Evolutionary conservation across 805 yeast species (phyloP), one percentile per base, ranked within the genome.

Genomic region (Soucietia sequanensis): DNA sequence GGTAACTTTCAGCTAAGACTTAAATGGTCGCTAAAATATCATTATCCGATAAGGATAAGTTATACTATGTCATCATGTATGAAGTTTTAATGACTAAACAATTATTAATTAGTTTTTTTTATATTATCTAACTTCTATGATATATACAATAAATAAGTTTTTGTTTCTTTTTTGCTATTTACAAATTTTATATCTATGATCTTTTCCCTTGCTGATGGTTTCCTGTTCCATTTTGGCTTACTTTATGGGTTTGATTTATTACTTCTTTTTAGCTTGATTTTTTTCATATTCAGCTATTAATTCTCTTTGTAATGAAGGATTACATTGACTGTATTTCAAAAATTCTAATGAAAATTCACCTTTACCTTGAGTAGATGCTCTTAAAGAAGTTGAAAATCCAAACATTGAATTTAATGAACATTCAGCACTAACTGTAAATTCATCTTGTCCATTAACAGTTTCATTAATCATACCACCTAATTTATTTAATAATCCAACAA

Each of bases 291-390:
- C 95, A 35, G 84, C 95, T 47, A 93, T 82, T 66, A 93, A 75
- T 67, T 91, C 85, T 56, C 74, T 84, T 68, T 93, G 99, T 47
- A 91, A 72, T 47, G 88, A 96, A 23, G 91, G 87, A 31, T 95
- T 76, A 34, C 95, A 84, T 47, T 95, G 96, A 33, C 91, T 79
- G 61, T 91, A 93, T 54, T 88, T 85, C 58, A 85, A 82, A 70
- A 93, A 93, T 62, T 93, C 99, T 62, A 93, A 75, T 2, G 96
- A 78, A 63, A 93, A 93, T 68, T 95, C 98, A 54, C 99, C 99
- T 62, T 93, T 93, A 67, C 99, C 99, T 67, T 93, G 99, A 11
- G 99, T 91, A 41, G 86, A 80, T 14, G 99, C 98, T 73, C 99
- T 84, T 57, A 93, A 74, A 17, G 87, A 79, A 6, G 98, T 86